Evolutionary conservation across 345 rosid species (phyloP).

Genomic region (Dovyalis caffra): DNA sequence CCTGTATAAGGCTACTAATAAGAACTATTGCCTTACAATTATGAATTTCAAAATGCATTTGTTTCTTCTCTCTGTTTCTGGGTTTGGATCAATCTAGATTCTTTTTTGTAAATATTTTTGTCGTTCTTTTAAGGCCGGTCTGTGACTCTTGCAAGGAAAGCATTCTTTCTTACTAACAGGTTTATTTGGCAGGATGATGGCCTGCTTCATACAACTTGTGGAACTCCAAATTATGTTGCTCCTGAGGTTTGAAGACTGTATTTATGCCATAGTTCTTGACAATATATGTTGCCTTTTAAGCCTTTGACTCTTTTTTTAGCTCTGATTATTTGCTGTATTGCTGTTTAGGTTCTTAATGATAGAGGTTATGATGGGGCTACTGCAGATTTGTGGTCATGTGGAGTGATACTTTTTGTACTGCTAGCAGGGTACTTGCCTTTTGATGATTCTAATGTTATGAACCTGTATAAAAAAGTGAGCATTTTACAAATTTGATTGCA

Average conservation of each 20-base stretch:
- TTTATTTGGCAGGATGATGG: slow-evolving; percentile 73
- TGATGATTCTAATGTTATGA: slow-evolving; percentile 93
- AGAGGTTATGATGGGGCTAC: slow-evolving; percentile 96
- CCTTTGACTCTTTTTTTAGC: background rate
- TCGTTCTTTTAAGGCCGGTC: background rate
- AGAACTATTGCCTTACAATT: background rate
- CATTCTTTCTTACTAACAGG: slow-evolving; percentile 19
- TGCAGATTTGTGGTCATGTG: slow-evolving; percentile 98
- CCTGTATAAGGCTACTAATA: background rate
- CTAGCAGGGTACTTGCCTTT: slow-evolving; percentile 99
- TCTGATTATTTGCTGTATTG: slow-evolving; percentile 6
- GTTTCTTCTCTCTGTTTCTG: background rate
- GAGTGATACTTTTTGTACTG: slow-evolving; percentile 92
- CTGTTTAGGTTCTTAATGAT: slow-evolving; percentile 82
- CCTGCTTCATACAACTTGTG: slow-evolving; percentile 93
- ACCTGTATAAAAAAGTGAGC: slow-evolving; percentile 95
- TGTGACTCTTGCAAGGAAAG: background rate
- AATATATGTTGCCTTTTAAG: background rate
- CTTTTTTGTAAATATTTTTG: background rate
- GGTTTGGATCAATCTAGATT: background rate
- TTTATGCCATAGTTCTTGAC: slow-evolving; percentile 3
- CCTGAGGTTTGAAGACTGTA: slow-evolving; percentile 70
- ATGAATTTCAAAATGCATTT: background rate
- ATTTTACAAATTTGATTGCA: slow-evolving; percentile 19
- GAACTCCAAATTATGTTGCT: slow-evolving; percentile 98